Percentiles rank a stretch among this genome's conserved stretches.
Conservation (phyloP, 2,329 filamentous ascomycete genomes). For the Sclerotinia sclerotiorum region DNA sequence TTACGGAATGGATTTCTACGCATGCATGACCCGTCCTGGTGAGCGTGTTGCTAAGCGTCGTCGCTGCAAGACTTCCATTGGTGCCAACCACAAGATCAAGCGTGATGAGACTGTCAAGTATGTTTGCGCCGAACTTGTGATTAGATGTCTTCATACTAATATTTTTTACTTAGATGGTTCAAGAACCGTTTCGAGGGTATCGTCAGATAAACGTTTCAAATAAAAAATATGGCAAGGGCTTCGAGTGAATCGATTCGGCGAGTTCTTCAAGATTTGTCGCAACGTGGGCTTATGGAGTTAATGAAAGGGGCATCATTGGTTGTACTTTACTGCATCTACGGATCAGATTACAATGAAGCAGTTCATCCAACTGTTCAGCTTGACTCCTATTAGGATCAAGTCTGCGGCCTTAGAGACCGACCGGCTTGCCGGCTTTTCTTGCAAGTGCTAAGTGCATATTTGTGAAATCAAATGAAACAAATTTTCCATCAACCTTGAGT, state of each 20-base stretch:
- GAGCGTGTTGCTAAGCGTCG: slow-evolving; percentile 96
- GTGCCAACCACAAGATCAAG: slow-evolving; percentile 88
- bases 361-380: slow-evolving; percentile 50
- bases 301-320: slow-evolving; percentile 33
- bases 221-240: slow-evolving; percentile 19
- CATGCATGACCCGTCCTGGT: slow-evolving; percentile 99
- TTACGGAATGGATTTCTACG: slow-evolving; percentile 99
- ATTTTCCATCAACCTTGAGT: neutral
- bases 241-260: slow-evolving; percentile 20
- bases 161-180: slow-evolving; percentile 64
- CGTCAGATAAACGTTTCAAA: slow-evolving; percentile 73
- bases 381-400: slow-evolving; percentile 52
- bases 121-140: neutral
- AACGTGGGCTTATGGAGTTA: slow-evolving; percentile 36
- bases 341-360: slow-evolving; percentile 45
- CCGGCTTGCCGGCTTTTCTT: slow-evolving; percentile 65
- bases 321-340: slow-evolving; percentile 40
- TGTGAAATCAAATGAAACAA: slow-evolving; percentile 15
- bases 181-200: slow-evolving; percentile 69
- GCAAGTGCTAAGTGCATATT: slow-evolving; percentile 26
- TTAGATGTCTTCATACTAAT: slow-evolving; percentile 5
- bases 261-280: slow-evolving; percentile 22
- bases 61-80: slow-evolving; percentile 83
- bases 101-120: slow-evolving; percentile 87
- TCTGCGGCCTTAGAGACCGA: slow-evolving; percentile 72